Base-by-base conservation (phyloP, 371 early-diverging fungal genomes). In the Mortierella sp. region DNA sequence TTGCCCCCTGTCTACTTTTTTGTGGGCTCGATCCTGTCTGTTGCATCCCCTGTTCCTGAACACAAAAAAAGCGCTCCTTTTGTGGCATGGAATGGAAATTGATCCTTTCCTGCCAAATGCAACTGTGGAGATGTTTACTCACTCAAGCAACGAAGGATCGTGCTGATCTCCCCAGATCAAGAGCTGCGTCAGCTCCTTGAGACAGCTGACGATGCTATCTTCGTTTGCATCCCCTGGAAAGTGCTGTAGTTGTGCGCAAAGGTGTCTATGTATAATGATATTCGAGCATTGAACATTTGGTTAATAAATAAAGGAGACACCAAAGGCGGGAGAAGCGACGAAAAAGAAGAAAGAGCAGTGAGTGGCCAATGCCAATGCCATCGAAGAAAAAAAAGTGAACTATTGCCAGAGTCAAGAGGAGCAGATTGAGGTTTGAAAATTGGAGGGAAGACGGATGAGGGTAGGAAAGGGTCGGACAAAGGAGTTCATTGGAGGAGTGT, bases 121-220 rank as follows among this genome's bases (percentile, higher is more conserved):
- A 72, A 53, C 37, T 44, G 13, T 28, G 31, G 31, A 31, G 31
- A 8, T 31, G 19, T 37, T 64, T 9, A 86, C 82, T 76, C 81
- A 85, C 87, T 90, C 88, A 2, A 92, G 87, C 21, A 92, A 64
- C 48, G 83, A 83, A 34, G 89, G 90, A 43, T 87, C 85, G 76
- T 89, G 87, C 44, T 91, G 90, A 87, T 92, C 92, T 55, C 92
- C 88, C 89, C 90, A 92, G 46, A 92, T 88, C 43, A 91, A 82
- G 21, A 90, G 84, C 73, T 92, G 92, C 6, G 92, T 90, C 46
- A 92, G 87, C 77, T 90, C 88, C 46, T 83, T 88, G 31, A 88
- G 72, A 50, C 83, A 75, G 71, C 76, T 81, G 76, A 86, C 70
- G 51, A 87, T 77, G 26, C 55, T 73, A 4, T 83, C 88, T 37